phyloP scores from a whole-genome alignment of 2,329 filamentous ascomycete genomes.

The Aspergillus ruber region DNA sequence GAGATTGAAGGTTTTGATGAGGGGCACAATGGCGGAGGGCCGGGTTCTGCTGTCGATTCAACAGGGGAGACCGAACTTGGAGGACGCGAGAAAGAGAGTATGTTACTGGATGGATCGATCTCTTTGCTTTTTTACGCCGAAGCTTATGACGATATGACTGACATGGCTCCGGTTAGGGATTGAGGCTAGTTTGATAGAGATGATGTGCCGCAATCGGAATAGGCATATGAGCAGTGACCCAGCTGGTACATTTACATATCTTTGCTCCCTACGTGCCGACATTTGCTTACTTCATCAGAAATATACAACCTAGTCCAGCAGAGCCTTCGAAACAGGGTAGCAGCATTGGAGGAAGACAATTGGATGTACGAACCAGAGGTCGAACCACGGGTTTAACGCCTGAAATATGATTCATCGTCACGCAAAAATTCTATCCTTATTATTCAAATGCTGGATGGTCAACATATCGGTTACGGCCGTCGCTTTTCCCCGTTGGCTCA shows the following conservation, averaged over 20 bases:
- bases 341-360: conserved; percentile 69
- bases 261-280: neutral
- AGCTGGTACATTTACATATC: conserved; percentile 48
- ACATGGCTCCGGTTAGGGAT: conserved; percentile 29
- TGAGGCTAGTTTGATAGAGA: conserved; percentile 39
- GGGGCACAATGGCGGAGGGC: conserved; percentile 46
- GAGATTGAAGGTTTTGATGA: conserved; percentile 43
- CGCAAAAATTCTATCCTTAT: conserved; percentile 9
- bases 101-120: conserved; percentile 7
- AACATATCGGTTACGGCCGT: conserved; percentile 1
- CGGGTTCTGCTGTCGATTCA: conserved; percentile 52
- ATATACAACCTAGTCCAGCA: conserved; percentile 63
- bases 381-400: conserved; percentile 27
- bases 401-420: neutral
- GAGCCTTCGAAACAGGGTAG: conserved; percentile 66
- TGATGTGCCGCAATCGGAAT: conserved; percentile 35
- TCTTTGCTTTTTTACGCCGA: neutral
- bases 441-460: conserved; percentile 10
- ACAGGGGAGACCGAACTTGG: conserved; percentile 34
- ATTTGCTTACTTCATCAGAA: conserved; percentile 40
- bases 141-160: neutral
- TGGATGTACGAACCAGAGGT: conserved; percentile 84
- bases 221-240: conserved; percentile 55
- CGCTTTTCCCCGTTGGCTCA: conserved; percentile 14
- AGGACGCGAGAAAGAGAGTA: conserved; percentile 37